phyloP scores from a whole-genome alignment of 331 rosid genomes.

The Quercus phellos region DNA sequence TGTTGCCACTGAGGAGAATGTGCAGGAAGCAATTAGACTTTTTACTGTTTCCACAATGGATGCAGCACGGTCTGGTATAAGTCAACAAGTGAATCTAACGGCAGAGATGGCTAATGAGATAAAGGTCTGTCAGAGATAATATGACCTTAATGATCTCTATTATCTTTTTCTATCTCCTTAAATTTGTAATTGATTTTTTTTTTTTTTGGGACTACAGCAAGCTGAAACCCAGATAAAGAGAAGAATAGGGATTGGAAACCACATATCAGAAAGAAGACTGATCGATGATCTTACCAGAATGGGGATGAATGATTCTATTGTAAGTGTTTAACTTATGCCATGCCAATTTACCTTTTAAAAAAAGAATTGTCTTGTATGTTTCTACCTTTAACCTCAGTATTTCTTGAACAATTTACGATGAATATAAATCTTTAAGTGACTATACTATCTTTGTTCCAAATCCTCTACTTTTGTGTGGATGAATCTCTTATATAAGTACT shows the following conservation, averaged over 20 bases:
- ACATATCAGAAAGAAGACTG: constrained; percentile 88
- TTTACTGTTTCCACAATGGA: constrained; percentile 93
- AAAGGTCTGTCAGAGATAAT: constrained; percentile 49
- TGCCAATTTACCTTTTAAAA: neutral
- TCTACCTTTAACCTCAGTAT: neutral
- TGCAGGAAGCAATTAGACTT: constrained; percentile 83
- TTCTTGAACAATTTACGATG: neutral
- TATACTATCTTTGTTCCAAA: neutral
- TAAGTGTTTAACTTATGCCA: constrained; percentile 24
- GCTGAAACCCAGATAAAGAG: constrained; percentile 97
- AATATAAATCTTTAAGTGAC: neutral
- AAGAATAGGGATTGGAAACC: constrained; percentile 95
- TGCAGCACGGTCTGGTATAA: constrained; percentile 88
- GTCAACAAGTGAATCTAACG: constrained; percentile 83
- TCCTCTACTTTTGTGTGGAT: neutral
- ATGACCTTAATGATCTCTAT: neutral
- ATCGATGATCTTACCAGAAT: constrained; percentile 88
- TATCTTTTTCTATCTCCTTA: constrained; percentile 10
- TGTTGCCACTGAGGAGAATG: constrained; percentile 75
- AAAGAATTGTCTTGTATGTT: too few relatives aligned
- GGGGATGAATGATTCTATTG: constrained; percentile 95
- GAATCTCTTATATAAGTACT: neutral
- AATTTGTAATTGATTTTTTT: neutral
- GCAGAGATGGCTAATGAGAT: constrained; percentile 90
- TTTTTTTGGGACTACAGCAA: constrained; percentile 56